These are phyloP conservation scores for Hydnomerulius pinastri DNA, from an alignment of 768 basidiomycete species.

Conservation along the genomic window DNA sequence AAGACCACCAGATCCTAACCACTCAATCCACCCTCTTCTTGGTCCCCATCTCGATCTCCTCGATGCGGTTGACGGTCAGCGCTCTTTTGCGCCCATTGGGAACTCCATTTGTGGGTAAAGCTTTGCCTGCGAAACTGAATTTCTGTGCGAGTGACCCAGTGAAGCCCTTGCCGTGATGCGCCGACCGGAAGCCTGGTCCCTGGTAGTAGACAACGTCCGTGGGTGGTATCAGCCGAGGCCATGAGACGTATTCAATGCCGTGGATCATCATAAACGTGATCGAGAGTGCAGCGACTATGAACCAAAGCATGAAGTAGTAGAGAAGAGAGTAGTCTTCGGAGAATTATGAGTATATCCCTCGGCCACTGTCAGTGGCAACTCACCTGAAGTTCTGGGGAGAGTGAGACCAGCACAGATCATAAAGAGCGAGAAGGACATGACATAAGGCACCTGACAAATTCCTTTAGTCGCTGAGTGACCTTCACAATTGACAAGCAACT, in stretches of 20 bases:
- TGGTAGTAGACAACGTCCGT: slow-evolving; percentile 81
- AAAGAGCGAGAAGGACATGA: slow-evolving; percentile 77
- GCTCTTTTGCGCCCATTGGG: slow-evolving; percentile 39
- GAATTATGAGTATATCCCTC: slow-evolving; percentile 4
- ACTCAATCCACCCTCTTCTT: slow-evolving; percentile 78
- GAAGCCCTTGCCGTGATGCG: slow-evolving; percentile 75
- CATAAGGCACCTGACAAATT: slow-evolving; percentile 72
- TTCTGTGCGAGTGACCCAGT: slow-evolving; percentile 36
- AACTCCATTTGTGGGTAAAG: slow-evolving; percentile 40
- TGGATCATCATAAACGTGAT: slow-evolving; percentile 76
- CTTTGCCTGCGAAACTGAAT: slow-evolving; percentile 36
- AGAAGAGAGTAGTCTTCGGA: slow-evolving; percentile 75
- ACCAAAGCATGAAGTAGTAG: slow-evolving; percentile 86
- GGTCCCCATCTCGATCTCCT: slow-evolving; percentile 81
- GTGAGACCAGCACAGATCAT: slow-evolving; percentile 88
- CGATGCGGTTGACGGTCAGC: slow-evolving; percentile 41
- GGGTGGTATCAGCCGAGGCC: slow-evolving; percentile 86
- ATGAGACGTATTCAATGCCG: slow-evolving; percentile 93
- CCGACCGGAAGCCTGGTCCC: slow-evolving; percentile 86
- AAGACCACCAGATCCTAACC: too few relatives aligned
- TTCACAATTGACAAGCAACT: slow-evolving; percentile 28
- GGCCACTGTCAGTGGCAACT: slow-evolving; percentile 28
- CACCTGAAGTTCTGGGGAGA: slow-evolving; percentile 85
- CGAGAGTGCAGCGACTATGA: slow-evolving; percentile 60
- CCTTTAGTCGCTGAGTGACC: slow-evolving; percentile 4